phyloP scores from a whole-genome alignment of 148 eudicot genomes.

The Rhododendron molle region DNA sequence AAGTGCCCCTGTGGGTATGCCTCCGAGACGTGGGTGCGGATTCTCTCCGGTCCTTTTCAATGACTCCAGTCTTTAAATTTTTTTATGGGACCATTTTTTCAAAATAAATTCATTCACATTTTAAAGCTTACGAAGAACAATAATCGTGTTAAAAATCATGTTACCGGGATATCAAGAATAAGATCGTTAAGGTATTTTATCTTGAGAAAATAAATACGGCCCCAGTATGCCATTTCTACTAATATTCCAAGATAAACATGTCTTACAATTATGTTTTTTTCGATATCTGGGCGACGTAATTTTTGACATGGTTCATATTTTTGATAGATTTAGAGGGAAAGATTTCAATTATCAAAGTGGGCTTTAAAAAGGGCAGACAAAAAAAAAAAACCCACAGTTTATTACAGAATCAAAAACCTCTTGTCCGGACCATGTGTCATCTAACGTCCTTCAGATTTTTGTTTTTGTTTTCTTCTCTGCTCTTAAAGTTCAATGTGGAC shows the following conservation, averaged over 20 bases:
- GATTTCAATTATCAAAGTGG: too few species aligned
- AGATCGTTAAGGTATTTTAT: too few species aligned
- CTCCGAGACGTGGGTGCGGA: not conserved
- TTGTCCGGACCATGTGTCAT: not conserved
- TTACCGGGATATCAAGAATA: too few species aligned
- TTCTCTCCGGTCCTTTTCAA: not conserved
- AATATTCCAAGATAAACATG: too few species aligned
- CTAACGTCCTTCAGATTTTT: not conserved
- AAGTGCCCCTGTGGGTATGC: not conserved
- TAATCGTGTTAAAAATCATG: not conserved
- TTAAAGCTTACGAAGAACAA: not conserved
- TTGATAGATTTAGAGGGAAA: too few species aligned
- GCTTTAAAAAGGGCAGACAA: not conserved
- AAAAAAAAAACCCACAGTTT: not conserved
- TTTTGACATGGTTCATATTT: too few species aligned
- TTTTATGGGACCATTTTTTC: too few species aligned
- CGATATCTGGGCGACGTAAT: not conserved
- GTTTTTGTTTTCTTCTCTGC: conserved; percentile 10
- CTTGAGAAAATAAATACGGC: too few species aligned
- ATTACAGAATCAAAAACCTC: not conserved
- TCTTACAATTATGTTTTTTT: too few species aligned
- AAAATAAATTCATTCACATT: too few species aligned
- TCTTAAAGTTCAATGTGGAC: conserved; percentile 4
- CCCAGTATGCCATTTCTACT: too few species aligned
- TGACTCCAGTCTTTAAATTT: too few species aligned